Conservation (phyloP, 202 grass and related monocot species). For the Setaria italica region DNA sequence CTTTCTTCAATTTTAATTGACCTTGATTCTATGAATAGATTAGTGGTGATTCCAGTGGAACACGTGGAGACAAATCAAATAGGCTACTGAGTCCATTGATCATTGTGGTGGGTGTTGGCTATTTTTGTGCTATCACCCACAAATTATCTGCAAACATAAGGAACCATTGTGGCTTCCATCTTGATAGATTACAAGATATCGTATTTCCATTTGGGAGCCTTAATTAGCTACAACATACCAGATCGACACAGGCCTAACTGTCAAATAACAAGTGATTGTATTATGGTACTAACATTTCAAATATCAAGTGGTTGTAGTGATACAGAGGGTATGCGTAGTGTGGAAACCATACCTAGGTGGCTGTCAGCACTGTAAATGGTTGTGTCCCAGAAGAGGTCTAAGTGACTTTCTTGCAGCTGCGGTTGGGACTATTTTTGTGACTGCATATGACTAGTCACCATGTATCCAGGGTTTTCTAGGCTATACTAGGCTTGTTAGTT, state of each 20-base stretch:
- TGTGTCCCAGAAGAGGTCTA: too few species aligned
- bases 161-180: neutral
- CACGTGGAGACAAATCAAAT: neutral
- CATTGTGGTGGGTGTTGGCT: neutral
- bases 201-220: neutral
- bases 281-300: constrained; percentile 2
- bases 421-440: neutral
- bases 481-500: neutral
- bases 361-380: neutral
- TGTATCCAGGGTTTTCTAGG: neutral
- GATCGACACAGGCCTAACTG: neutral
- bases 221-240: neutral
- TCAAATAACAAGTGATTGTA: neutral
- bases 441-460: neutral
- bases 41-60: neutral
- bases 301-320: neutral
- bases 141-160: neutral
- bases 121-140: neutral
- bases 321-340: neutral
- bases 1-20: neutral
- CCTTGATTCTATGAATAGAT: constrained; percentile 6
- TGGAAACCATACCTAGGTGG: neutral
- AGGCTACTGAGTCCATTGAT: neutral
- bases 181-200: neutral
- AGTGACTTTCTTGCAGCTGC: neutral